Percentiles rank a stretch among this genome's conserved stretches.
These are phyloP conservation scores for Gomphus bonarii DNA, from an alignment of 1,284 basidiomycete species.

Conservation along the genomic window DNA sequence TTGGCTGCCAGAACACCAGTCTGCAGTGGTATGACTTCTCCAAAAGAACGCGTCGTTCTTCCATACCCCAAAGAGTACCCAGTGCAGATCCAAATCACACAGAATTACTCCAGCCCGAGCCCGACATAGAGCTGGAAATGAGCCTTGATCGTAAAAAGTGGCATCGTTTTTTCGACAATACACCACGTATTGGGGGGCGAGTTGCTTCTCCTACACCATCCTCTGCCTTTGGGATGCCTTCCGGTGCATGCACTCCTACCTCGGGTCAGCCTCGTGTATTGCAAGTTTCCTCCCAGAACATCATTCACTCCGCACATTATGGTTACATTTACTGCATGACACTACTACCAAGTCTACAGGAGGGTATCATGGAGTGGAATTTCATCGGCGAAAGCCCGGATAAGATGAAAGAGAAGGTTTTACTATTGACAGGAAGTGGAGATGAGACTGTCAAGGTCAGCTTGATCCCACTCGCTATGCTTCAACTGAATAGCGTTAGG, in stretches of 20 bases:
- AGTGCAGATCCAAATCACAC: constrained; percentile 35
- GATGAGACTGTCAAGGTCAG: constrained; percentile 79
- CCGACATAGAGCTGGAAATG: constrained; percentile 14
- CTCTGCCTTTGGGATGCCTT: background rate
- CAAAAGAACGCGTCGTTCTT: constrained; percentile 12
- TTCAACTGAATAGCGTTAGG: constrained; percentile 24
- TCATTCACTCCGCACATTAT: constrained; percentile 82
- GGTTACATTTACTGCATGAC: constrained; percentile 91
- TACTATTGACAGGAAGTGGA: constrained; percentile 78
- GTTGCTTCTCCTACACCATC: constrained; percentile 44
- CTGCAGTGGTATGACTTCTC: constrained; percentile 76
- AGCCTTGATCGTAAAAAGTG: constrained; percentile 31
- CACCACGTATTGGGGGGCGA: constrained; percentile 55
- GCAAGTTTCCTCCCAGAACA: constrained; percentile 55
- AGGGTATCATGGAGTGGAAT: constrained; percentile 20
- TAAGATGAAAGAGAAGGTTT: constrained; percentile 28
- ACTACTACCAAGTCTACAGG: constrained; percentile 35
- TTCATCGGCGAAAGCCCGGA: constrained; percentile 7
- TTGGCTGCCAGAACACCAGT: constrained; percentile 87
- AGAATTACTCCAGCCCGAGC: constrained; percentile 16
- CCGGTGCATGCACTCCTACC: background rate
- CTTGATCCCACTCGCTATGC: constrained; percentile 10
- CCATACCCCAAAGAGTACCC: constrained; percentile 17
- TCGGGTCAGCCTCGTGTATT: constrained; percentile 19
- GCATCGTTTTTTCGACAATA: constrained; percentile 79